Evolutionary conservation across 768 basidiomycete genomes (phyloP), one percentile per base, ranked within the genome.

Genomic region (Sarcomyxa edulis): DNA sequence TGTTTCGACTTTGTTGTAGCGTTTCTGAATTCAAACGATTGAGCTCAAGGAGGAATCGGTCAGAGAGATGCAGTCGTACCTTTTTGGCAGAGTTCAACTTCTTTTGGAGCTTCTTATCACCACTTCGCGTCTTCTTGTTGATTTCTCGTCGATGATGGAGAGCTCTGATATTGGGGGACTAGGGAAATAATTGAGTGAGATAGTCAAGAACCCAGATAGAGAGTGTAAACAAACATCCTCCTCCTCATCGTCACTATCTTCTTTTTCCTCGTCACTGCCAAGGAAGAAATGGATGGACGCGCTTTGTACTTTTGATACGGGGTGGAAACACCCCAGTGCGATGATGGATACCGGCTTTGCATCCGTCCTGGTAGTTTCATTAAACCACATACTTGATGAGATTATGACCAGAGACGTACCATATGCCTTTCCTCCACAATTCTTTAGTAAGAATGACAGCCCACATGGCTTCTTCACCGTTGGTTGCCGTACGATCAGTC

Each of bases 281-380:
- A 99, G 76, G 70, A 98, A 99, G 67, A 97, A 99, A 63, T 97
- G 92, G 11, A 94, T 63, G 1, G 93, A 89, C 2, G 92, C 92
- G 44, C 80, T 90, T 58, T 97, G 94, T 0, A 98, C 96, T 61
- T 98, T 98, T 37, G 82, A 71, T 27, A 84, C 76, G 16, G 96
- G 93, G 58, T 99, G 95, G 55, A 92, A 88, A 59, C 92, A 95
- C 5, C 90, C 95, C 27, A 90, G 69, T 0, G 90, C 79, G 48
- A 95, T 74, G 54, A 99, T 94, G 6, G 94, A 81, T 10, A 98
- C 92, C 1, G 92, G 76, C 65, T 97, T 97, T 3, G 82, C 75
- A 54, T 97, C 95, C 35, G 76, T 80, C 91, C 87, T 89, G 46
- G 14, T 27, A 2, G 34, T 35, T 23, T 39, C 42, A 9, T 21